phyloP scores from a whole-genome alignment of 129 eudicot genomes.

The Heracleum sosnowskyi region DNA sequence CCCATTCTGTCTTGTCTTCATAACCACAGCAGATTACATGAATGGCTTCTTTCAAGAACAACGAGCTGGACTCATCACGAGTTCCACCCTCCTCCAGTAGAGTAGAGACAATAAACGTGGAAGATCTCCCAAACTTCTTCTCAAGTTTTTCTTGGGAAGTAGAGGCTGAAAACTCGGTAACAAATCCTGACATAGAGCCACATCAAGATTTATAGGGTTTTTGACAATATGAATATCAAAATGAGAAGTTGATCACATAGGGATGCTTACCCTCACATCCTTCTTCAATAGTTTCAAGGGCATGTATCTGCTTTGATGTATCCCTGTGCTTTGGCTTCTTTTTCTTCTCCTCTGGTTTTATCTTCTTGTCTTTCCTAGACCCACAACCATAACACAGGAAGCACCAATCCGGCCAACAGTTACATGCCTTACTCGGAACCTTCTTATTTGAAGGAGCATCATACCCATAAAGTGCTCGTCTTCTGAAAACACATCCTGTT shows the following conservation, averaged over 20 bases:
- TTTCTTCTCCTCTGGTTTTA: conserved; percentile 29
- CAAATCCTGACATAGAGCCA: not conserved
- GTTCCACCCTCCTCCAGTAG: conserved; percentile 55
- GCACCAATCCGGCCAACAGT: conserved; percentile 9
- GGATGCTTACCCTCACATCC: conserved; percentile 5
- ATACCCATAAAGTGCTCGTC: conserved; percentile 58
- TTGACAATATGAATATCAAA: not conserved
- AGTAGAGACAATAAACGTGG: conserved; percentile 46
- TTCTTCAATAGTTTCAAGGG: conserved; percentile 11
- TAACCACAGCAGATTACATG: conserved; percentile 76
- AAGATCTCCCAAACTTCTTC: conserved; percentile 52
- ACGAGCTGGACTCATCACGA: conserved; percentile 38
- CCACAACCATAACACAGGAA: conserved; percentile 41
- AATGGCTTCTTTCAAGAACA: conserved; percentile 60
- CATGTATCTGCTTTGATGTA: conserved; percentile 5
- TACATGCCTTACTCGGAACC: conserved; percentile 7
- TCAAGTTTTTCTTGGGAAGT: conserved; percentile 49
- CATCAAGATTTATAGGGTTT: not conserved
- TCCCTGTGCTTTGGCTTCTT: conserved; percentile 31
- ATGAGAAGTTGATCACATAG: not conserved
- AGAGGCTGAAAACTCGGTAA: conserved; percentile 34
- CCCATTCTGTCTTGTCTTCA: conserved; percentile 76
- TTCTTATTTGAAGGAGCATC: conserved; percentile 29
- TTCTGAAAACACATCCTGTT: conserved; percentile 58
- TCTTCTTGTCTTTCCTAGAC: conserved; percentile 39